Evolutionary conservation across 1,139 yeast genomes (phyloP).

Genomic region (Protomyces pachydermus): DNA sequence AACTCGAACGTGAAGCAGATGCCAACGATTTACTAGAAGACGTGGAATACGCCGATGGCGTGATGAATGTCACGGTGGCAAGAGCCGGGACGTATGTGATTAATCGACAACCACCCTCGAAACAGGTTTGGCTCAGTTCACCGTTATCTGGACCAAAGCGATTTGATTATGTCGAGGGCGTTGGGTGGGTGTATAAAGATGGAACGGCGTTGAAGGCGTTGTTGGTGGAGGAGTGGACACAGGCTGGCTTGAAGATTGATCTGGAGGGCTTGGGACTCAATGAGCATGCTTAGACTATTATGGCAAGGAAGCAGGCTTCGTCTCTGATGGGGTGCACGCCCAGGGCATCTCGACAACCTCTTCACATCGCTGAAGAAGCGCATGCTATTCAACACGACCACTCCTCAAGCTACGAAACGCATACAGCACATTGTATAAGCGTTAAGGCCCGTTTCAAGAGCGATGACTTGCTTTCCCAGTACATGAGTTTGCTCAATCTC

Average conservation of each 20-base stretch:
- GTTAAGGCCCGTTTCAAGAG: too few relatives aligned
- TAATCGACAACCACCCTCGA: constrained; percentile 90
- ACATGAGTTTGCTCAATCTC: too few relatives aligned
- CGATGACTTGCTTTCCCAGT: too few relatives aligned
- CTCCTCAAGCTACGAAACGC: too few relatives aligned
- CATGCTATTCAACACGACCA: too few relatives aligned
- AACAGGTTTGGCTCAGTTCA: constrained; percentile 87
- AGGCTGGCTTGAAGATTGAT: constrained; percentile 5
- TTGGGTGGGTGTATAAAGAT: constrained; percentile 45
- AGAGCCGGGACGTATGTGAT: constrained; percentile 76
- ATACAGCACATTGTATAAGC: too few relatives aligned
- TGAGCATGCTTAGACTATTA: neutral
- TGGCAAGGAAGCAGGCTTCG: too few relatives aligned
- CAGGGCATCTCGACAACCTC: too few relatives aligned
- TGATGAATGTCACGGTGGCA: constrained; percentile 63
- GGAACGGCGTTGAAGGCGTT: constrained; percentile 40
- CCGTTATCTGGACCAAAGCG: constrained; percentile 91
- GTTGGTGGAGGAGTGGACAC: constrained; percentile 37
- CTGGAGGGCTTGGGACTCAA: constrained; percentile 11
- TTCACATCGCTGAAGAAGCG: too few relatives aligned
- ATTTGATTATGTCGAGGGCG: constrained; percentile 37
- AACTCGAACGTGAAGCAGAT: constrained; percentile 19
- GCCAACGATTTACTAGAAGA: constrained; percentile 4
- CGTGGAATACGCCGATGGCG: constrained; percentile 53
- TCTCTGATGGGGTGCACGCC: too few relatives aligned